Evolutionary conservation across 805 yeast genomes (phyloP).

Genomic region (Priceomyces melissophilus): DNA sequence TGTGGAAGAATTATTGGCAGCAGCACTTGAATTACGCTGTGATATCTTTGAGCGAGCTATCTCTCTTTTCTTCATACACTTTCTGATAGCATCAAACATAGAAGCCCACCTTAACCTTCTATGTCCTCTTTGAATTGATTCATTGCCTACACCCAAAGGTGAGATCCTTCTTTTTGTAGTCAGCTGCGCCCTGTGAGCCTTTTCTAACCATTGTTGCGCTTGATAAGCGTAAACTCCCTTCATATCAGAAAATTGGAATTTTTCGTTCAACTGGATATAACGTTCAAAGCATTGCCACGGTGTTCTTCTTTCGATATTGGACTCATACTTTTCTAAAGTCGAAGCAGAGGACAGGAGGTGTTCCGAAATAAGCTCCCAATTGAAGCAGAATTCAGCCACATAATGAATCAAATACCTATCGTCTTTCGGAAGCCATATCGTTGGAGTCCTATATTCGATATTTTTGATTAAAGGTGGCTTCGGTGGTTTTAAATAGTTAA

Average conservation of each 20-base stretch:
- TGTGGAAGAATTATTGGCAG: background rate
- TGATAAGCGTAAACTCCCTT: conserved; percentile 78
- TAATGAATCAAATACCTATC: conserved; percentile 76
- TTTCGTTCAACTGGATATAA: conserved; percentile 87
- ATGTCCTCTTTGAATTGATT: conserved; percentile 92
- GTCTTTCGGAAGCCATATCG: conserved; percentile 95
- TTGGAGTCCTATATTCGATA: conserved; percentile 80
- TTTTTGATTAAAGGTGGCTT: conserved; percentile 82
- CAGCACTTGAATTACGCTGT: conserved; percentile 12
- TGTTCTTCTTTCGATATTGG: conserved; percentile 91
- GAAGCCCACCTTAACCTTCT: conserved; percentile 91
- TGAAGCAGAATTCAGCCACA: conserved; percentile 82
- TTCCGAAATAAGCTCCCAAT: conserved; percentile 90
- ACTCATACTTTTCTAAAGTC: conserved; percentile 57
- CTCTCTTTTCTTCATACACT: conserved; percentile 86
- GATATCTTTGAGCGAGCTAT: conserved; percentile 42
- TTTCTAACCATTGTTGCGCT: conserved; percentile 90
- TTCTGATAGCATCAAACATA: conserved; percentile 93
- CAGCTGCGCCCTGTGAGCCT: conserved; percentile 84
- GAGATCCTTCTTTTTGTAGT: conserved; percentile 84
- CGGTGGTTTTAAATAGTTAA: conserved; percentile 77
- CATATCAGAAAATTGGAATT: conserved; percentile 81
- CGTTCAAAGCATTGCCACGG: conserved; percentile 99
- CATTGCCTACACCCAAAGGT: conserved; percentile 91
- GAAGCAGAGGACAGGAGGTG: conserved; percentile 67